These are phyloP conservation scores for Trichophyton simii DNA, from an alignment of 2,329 filamentous ascomycete species.

Conservation along the genomic window DNA sequence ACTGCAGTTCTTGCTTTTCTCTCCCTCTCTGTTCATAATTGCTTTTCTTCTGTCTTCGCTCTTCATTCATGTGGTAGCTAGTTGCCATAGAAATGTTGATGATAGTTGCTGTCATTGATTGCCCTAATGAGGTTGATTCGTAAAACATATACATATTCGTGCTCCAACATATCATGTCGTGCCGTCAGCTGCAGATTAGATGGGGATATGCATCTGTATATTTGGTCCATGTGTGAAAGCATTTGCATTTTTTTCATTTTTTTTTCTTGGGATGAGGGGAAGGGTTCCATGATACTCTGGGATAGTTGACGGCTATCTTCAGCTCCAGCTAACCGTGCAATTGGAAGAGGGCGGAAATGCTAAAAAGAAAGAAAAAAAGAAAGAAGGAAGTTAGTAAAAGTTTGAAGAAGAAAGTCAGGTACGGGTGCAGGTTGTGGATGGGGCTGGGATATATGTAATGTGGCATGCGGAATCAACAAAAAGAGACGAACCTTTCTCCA, in stretches of 20 bases:
- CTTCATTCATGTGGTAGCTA: not conserved
- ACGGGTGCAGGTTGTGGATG: not conserved
- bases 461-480: not conserved
- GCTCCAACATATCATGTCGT: not conserved
- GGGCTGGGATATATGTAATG: not conserved
- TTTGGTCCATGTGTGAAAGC: not conserved
- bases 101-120: not conserved
- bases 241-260: not conserved
- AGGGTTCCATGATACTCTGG: not conserved
- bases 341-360: conserved; percentile 40
- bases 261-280: not conserved
- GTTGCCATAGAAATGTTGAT: conserved; percentile 2
- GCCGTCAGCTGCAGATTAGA: not conserved
- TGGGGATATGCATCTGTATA: not conserved
- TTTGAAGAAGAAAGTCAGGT: not conserved
- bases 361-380: not conserved
- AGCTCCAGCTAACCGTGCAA: conserved; percentile 37
- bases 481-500: conserved; percentile 54
- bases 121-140: not conserved
- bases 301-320: not conserved
- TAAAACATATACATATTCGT: conserved; percentile 2
- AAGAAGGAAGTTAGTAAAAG: conserved; percentile 3
- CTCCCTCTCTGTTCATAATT: not conserved
- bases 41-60: not conserved
- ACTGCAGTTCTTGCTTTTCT: not conserved